Evolutionary conservation across 2,329 filamentous ascomycete species (phyloP), one percentile per base, ranked within the genome.

Genomic region (Apiospora marii): DNA sequence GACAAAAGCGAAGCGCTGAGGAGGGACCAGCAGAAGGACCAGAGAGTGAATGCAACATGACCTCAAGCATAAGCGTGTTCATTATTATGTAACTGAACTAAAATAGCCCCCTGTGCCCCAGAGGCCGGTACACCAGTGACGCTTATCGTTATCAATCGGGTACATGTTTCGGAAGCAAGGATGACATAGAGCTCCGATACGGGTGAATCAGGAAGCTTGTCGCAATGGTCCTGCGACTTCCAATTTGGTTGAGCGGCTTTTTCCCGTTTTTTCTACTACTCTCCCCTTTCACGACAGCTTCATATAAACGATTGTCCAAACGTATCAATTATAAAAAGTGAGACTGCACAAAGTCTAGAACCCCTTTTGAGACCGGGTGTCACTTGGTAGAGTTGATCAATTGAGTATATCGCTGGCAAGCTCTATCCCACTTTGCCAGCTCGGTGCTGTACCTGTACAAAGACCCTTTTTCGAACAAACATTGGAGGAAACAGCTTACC

Each of bases 371-470:
- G 30, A n/a, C 58, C 34, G 5, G 3, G 58, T 24, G 34, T 1
- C 30, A 34, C 58, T 41, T 64, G n/a, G 58, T 64, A 64, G 58
- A 64, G 58, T 41, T 41, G 58, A 64, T 41, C 58, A 64, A 64
- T 64, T 64, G 58, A 22, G 34, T 64, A 37, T 64, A 41, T 22
- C n/a, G 58, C 34, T 64, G 58, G 19, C 58, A 64, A 64, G 34
- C 58, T 64, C 34, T 41, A 64, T 64, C 58, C 30, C 34, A 34
- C 58, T 64, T 41, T n/a, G n/a, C 30, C 30, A 14, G 19, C 34
- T 64, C 58, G n/a, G 49, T 64, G 13, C 58, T 41, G 58, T 61
- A 61, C 53, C 19, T 61, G 53, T 64, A 64, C 58, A 64, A 61
- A n/a, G 8, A 34, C 53, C 53, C 58, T 37, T 64, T 64, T 37